A percentile compares a stretch with the other conserved stretches of the same genome.
Evolutionary conservation across 768 basidiomycete species (phyloP).

Genomic region (Pleurotus giganteus): DNA sequence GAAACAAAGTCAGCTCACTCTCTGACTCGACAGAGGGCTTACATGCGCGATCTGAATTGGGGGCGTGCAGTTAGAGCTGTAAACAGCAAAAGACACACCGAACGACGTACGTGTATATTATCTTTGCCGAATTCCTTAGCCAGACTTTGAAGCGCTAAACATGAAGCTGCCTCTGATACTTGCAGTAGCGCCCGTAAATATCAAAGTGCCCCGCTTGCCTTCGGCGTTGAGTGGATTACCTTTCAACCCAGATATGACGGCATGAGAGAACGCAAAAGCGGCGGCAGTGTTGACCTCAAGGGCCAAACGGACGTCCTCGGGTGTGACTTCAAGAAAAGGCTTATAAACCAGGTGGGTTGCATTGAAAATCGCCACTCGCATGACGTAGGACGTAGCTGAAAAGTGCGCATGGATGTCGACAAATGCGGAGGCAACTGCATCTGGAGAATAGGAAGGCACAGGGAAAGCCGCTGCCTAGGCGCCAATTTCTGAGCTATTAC

Average conservation of each 20-base stretch:
- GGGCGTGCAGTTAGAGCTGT: neutral
- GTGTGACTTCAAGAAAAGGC: conserved; percentile 62
- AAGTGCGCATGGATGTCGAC: conserved; percentile 42
- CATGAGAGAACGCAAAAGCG: conserved; percentile 63
- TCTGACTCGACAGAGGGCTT: conserved; percentile 24
- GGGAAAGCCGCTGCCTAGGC: conserved; percentile 56
- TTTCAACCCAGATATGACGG: conserved; percentile 58
- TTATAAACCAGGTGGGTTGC: conserved; percentile 57
- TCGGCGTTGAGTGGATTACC: conserved; percentile 41
- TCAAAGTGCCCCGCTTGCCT: conserved; percentile 61
- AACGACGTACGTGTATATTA: conserved; percentile 64
- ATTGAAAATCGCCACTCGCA: conserved; percentile 68
- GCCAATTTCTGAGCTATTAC: neutral
- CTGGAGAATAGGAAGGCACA: conserved; percentile 45
- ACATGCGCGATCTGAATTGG: conserved; percentile 59
- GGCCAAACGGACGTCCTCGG: conserved; percentile 50
- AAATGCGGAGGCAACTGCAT: conserved; percentile 52
- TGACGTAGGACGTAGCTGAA: conserved; percentile 30
- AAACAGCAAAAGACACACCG: neutral
- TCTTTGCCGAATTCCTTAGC: no score
- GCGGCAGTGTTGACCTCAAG: conserved; percentile 53
- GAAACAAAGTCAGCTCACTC: neutral
- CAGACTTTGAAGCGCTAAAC: no score
- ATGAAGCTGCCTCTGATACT: no score
- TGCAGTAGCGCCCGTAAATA: no score